Evolutionary conservation across 2,329 filamentous ascomycete species (phyloP).

Genomic region (Monilinia vaccinii-corymbosi): DNA sequence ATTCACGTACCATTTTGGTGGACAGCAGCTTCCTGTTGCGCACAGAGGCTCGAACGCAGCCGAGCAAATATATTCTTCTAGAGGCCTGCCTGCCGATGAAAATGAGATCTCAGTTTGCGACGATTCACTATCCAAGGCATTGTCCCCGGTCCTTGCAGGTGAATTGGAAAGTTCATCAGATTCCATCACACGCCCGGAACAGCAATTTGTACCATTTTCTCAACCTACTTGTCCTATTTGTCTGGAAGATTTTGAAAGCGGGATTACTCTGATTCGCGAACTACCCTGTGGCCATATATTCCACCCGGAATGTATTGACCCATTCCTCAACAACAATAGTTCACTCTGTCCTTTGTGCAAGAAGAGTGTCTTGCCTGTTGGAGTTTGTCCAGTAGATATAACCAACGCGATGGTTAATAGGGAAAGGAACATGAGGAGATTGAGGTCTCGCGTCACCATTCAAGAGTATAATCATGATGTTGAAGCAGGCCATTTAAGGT

Average conservation of each 20-base stretch:
- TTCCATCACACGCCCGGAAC: neutral
- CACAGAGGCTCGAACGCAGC: neutral
- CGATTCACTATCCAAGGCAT: neutral
- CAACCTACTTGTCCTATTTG: constrained; percentile 90
- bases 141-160: neutral
- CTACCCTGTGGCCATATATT: constrained; percentile 88
- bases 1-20: constrained; percentile 59
- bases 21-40: constrained; percentile 36
- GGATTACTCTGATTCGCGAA: constrained; percentile 67
- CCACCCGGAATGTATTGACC: constrained; percentile 84
- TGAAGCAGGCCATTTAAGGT: constrained; percentile 10
- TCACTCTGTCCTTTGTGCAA: constrained; percentile 91
- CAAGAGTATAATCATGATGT: constrained; percentile 12
- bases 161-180: neutral
- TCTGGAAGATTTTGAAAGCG: constrained; percentile 66
- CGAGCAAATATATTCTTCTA: neutral
- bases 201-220: constrained; percentile 42
- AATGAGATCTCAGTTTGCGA: neutral
- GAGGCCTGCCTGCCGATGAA: neutral
- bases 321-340: constrained; percentile 68
- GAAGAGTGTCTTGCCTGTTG: constrained; percentile 62
- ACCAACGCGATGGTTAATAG: constrained; percentile 82
- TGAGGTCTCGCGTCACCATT: constrained; percentile 21
- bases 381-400: constrained; percentile 56
- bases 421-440: constrained; percentile 57